phyloP scores from a whole-genome alignment of 139 green algal species.

The Haematococcus sp. region DNA sequence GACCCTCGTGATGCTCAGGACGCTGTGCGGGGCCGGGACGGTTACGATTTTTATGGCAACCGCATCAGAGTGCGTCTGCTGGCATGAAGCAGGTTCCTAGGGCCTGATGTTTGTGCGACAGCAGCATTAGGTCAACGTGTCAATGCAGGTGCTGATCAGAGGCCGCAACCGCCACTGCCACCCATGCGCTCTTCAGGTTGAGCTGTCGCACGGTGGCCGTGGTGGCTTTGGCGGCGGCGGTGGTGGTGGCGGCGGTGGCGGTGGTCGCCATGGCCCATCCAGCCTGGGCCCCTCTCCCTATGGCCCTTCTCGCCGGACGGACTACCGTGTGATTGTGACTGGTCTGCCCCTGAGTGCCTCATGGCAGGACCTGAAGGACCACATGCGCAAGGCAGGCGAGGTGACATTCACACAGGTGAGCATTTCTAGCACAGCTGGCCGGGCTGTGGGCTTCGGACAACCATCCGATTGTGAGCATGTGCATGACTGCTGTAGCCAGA shows the following conservation, averaged over 20 bases:
- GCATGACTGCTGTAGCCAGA: no score
- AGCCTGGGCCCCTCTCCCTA: slow-evolving; percentile 36
- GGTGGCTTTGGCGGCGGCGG: slow-evolving; percentile 14
- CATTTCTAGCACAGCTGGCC: not conserved
- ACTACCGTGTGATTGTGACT: slow-evolving; percentile 73
- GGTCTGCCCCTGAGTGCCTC: slow-evolving; percentile 76
- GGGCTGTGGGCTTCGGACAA: no score
- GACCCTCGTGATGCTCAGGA: slow-evolving; percentile 79
- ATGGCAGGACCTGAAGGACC: slow-evolving; percentile 96
- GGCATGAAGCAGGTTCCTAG: not conserved
- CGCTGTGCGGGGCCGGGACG: slow-evolving; percentile 80
- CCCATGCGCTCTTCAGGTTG: slow-evolving; percentile 12
- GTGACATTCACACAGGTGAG: slow-evolving; percentile 60
- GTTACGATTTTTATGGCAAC: slow-evolving; percentile 85
- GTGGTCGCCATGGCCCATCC: not conserved
- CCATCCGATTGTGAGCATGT: no score
- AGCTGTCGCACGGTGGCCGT: slow-evolving; percentile 21
- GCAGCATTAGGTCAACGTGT: not conserved
- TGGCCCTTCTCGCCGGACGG: slow-evolving; percentile 43
- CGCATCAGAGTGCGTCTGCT: slow-evolving; percentile 60
- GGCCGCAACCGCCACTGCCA: not conserved
- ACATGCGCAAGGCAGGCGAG: slow-evolving; percentile 69
- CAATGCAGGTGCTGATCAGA: not conserved
- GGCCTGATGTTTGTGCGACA: not conserved
- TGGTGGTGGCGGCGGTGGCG: slow-evolving; percentile 23